These are phyloP conservation scores for Diaporthe amygdali DNA, from an alignment of 2,329 filamentous ascomycete species.

Conservation along the genomic window DNA sequence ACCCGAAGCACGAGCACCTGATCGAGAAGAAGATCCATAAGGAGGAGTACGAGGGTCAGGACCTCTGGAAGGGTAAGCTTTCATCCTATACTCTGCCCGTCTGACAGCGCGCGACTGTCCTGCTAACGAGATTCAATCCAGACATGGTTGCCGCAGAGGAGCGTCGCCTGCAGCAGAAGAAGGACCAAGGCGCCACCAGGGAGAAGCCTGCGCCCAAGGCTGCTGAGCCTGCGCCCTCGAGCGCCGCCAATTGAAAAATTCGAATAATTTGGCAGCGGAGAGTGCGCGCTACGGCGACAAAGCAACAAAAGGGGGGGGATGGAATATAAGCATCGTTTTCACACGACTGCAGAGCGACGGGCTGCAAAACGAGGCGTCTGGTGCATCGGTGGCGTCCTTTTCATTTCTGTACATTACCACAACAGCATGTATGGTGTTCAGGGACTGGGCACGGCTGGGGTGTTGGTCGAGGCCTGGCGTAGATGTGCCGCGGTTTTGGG, in stretches of 20 bases:
- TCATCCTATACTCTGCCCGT: neutral
- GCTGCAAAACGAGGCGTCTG: constrained; percentile 3
- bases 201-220: constrained; percentile 27
- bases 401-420: constrained; percentile 1
- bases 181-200: constrained; percentile 38
- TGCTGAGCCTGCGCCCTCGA: constrained; percentile 24
- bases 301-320: neutral
- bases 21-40: constrained; percentile 89
- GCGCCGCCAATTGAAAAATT: neutral
- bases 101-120: neutral
- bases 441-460: neutral
- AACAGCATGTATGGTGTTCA: constrained; percentile 16
- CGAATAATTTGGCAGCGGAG: neutral
- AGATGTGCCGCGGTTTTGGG: neutral
- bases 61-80: constrained; percentile 84
- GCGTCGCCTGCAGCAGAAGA: constrained; percentile 52
- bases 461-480: neutral
- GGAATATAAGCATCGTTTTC: neutral
- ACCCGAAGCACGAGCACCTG: constrained; percentile 80
- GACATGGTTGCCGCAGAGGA: constrained; percentile 87
- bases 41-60: constrained; percentile 85
- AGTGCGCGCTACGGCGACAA: neutral
- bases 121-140: constrained; percentile 37
- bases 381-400: constrained; percentile 14
- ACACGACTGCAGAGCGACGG: neutral